Base-by-base conservation (phyloP, 495 filamentous ascomycete species). In the Daldinia grandis region DNA sequence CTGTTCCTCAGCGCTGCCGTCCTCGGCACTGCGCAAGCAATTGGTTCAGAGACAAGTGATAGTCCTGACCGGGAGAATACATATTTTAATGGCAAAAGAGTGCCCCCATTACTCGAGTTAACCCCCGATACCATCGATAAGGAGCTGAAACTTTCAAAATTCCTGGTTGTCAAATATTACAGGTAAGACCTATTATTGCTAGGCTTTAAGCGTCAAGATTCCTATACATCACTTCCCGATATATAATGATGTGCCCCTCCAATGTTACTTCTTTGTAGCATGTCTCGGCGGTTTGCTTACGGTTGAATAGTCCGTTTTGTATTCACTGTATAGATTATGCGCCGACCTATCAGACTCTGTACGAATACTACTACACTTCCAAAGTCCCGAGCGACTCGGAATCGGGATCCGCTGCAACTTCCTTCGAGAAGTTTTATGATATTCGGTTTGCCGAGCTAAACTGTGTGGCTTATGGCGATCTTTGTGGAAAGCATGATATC, bases 331-430 rank as follows among this genome's bases (percentile, higher is more conserved):
- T 85, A 71, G 83, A 84, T 42, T 89, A 92, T 71, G 93, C 92
- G 35, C 96, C 96, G 27, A 89, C 87, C 57, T 98, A 89, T 85
- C 93, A 98, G 81, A 97, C 95, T 6, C 82, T 97, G 24, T 97
- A 97, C 81, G 95, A 98, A 78, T 98, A 88, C 80, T 97, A 98
- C 81, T 97, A 94, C 78, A 97, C 95, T 6, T 95, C 92, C n/a
- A 89, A 92, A 73, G 76, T 73, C 57, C 69, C 82, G 51, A 53
- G 60, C 27, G 75, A 82, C 56, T 42, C 73, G n/a, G 62, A 75
- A 17, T 71, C 69, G n/a, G 38, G 66, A 27, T 51, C 69, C 1
- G 57, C 62, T 24, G 61, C 71, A 21, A n/a, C 66, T 17, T 67
- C 75, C 21, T 89, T 89, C 58, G 83, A 81, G n/a, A 82, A 85